These are phyloP conservation scores for Quercus mongolica DNA, from an alignment of 306 rosid species.

Conservation along the genomic window DNA sequence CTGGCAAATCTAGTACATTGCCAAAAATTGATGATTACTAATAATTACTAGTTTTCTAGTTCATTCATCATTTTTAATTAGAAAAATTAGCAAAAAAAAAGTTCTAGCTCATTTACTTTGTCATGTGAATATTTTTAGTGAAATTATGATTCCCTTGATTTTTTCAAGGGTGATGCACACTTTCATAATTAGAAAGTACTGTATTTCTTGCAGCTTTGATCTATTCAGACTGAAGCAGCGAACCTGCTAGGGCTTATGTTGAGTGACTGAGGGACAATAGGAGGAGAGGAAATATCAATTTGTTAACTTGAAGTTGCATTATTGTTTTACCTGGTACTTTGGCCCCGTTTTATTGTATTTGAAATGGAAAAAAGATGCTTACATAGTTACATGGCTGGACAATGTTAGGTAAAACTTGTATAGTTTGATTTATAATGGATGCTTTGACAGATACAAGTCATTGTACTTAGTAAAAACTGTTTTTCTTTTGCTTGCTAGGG, in stretches of 20 bases:
- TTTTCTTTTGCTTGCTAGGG: slow-evolving; percentile 12
- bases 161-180: neutral
- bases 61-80: neutral
- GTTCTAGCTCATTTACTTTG: neutral
- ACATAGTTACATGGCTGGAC: neutral
- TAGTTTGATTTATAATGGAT: neutral
- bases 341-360: neutral
- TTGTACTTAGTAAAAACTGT: neutral
- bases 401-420: neutral
- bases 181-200: neutral
- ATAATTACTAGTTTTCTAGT: neutral
- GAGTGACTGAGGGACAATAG: neutral
- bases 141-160: neutral
- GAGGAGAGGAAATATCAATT: neutral
- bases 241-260: neutral
- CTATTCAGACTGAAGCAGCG: neutral
- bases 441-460: neutral
- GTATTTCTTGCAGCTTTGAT: neutral
- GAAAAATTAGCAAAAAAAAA: too few species aligned
- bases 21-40: neutral
- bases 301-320: neutral
- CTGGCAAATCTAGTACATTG: neutral
- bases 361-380: neutral
- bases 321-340: neutral
- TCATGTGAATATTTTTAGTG: neutral